phyloP scores from a whole-genome alignment of 2,329 filamentous ascomycete genomes.

The Monilinia aucupariae region DNA sequence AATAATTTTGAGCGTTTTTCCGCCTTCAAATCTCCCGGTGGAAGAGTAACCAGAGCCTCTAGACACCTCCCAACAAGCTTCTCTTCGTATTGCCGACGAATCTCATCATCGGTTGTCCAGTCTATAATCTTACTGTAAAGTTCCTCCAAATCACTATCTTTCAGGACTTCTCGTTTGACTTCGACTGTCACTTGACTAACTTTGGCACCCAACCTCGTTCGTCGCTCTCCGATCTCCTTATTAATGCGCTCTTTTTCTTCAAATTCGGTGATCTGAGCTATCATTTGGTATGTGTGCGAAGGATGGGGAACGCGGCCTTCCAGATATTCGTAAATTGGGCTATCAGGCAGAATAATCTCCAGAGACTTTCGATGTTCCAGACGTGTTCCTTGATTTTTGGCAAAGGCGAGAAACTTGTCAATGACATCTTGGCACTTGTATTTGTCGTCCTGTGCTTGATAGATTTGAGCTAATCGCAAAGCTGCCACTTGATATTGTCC shows the following conservation, averaged over 20 bases:
- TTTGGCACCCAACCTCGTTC: constrained; percentile 79
- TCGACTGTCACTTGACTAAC: constrained; percentile 78
- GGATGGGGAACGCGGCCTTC: constrained; percentile 81
- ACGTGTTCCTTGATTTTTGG: constrained; percentile 65
- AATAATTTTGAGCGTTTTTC: constrained; percentile 67
- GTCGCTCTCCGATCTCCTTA: constrained; percentile 78
- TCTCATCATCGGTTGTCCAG: constrained; percentile 82
- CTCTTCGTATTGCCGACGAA: constrained; percentile 81
- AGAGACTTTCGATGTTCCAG: constrained; percentile 72
- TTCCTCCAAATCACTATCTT: constrained; percentile 68
- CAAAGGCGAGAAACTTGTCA: constrained; percentile 73
- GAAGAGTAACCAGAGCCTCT: constrained; percentile 67
- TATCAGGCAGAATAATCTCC: constrained; percentile 70
- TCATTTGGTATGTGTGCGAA: constrained; percentile 70
- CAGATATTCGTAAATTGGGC: constrained; percentile 72
- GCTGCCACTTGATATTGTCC: constrained; percentile 69
- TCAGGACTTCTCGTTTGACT: constrained; percentile 80
- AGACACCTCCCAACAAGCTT: constrained; percentile 78
- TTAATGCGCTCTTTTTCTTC: constrained; percentile 90
- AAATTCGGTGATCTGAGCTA: constrained; percentile 76
- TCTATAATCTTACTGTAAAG: constrained; percentile 81
- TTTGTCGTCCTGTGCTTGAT: constrained; percentile 59
- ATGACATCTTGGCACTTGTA: constrained; percentile 62
- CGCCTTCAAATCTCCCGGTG: constrained; percentile 58
- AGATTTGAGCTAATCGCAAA: constrained; percentile 68